Evolutionary conservation across 106 monocot genomes (phyloP), one percentile per base, ranked within the genome.

Genomic region (Hemerocallis citrina): DNA sequence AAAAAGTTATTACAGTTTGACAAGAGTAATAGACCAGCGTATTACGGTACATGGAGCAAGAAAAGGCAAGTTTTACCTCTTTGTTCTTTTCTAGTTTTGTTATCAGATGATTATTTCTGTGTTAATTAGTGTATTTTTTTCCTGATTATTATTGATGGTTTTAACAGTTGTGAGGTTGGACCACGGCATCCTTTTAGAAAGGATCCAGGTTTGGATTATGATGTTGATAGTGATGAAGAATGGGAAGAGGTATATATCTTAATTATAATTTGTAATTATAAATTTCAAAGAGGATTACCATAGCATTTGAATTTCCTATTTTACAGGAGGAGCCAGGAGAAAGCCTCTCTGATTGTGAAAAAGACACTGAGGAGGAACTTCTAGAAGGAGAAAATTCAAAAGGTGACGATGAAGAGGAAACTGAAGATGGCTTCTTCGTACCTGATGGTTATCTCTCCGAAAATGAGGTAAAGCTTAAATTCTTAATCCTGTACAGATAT

Each of bases 391-490:
- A 71, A 70, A 65, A 55, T 40, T 37, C 41, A 4, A 79, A 74
- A 57, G 65, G 28, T 27, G 77, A 76, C 24, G 74, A 77, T 63
- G 85, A 83, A 56, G 83, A 73, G 51, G 85, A 91, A 50, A 81
- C 74, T 66, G 96, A 91, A 65, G 91, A 96, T 52, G 71, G 81
- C 47, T 96, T 96, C 74, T 59, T 91, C 46, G 96, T 96, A 24
- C 96, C 96, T 54, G 96, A 96, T 87, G 87, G 96, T 34, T 96
- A 96, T 79, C 81, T 96, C 33, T 96, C 96, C 24, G 96, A 91
- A 57, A 82, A 85, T 71, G 96, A 96, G 79, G 87, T 87, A 48
- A 58, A 40, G n/a, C n/a, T n/a, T n/a, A n/a, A n/a, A n/a, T n/a
- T n/a, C n/a, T n/a, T n/a, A 31, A n/a, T 24, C 32, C 3, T 5